Evolutionary conservation across 352 stramenopile genomes (phyloP).

Genomic region (Blastocystis sp.): DNA sequence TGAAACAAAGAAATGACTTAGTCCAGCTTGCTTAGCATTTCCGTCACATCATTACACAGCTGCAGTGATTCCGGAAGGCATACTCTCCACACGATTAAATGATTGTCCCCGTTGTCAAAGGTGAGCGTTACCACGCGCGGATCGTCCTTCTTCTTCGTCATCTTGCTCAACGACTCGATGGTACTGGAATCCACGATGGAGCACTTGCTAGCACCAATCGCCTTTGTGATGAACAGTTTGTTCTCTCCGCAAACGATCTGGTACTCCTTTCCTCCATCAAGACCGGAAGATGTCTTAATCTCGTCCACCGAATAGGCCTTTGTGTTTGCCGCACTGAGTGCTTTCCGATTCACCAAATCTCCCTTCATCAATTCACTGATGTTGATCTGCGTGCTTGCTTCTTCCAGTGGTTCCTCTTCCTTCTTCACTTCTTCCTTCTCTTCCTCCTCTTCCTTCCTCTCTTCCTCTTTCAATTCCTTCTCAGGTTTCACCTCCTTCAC

Average conservation of each 20-base stretch:
- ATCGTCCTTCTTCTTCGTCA: constrained; percentile 59
- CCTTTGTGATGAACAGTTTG: neutral
- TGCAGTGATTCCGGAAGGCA: neutral
- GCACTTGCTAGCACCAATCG: constrained; percentile 3
- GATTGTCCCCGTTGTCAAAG: constrained; percentile 29
- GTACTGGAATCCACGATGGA: neutral
- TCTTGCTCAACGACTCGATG: constrained; percentile 13
- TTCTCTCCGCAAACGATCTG: neutral
- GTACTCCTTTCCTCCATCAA: neutral
- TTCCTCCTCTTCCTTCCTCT: too few relatives aligned
- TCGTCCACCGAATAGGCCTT: neutral
- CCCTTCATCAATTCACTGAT: neutral
- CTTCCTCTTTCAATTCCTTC: too few relatives aligned
- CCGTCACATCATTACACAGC: neutral
- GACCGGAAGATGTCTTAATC: neutral
- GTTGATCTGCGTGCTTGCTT: too few relatives aligned
- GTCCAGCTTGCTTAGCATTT: neutral
- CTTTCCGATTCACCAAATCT: neutral
- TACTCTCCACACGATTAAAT: neutral
- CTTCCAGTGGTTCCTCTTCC: too few relatives aligned
- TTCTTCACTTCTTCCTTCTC: too few relatives aligned
- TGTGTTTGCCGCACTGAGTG: neutral
- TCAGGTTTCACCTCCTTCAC: neutral
- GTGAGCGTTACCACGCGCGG: constrained; percentile 24
- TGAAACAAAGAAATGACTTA: neutral